These are phyloP conservation scores for Flaveria floridana DNA, from an alignment of 140 eudicot genomes.

Conservation along the genomic window DNA sequence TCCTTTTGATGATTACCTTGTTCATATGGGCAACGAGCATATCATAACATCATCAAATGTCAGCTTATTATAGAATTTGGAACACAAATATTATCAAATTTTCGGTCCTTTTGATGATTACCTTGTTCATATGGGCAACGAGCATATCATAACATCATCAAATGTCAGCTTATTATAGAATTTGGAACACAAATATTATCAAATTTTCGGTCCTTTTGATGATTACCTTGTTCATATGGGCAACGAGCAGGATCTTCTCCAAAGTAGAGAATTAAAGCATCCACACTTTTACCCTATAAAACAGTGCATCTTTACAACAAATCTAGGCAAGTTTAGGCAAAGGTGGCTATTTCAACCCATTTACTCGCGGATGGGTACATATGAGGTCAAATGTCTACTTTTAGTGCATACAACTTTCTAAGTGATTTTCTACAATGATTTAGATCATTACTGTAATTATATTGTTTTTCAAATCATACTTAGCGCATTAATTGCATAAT, in stretches of 20 bases:
- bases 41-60: too few species aligned
- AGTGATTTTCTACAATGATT: background rate
- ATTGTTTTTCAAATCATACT: background rate
- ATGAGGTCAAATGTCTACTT: background rate
- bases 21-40: constrained; percentile 61
- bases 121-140: constrained; percentile 79
- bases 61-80: too few species aligned
- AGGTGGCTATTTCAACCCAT: background rate
- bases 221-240: constrained; percentile 75
- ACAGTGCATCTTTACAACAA: constrained; percentile 12
- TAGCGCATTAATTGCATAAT: background rate
- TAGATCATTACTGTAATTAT: background rate
- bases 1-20: constrained; percentile 48
- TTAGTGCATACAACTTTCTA: background rate
- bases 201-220: background rate
- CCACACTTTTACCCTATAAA: constrained; percentile 65
- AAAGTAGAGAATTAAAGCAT: constrained; percentile 64
- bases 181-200: too few species aligned
- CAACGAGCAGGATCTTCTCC: constrained; percentile 74
- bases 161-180: too few species aligned
- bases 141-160: background rate
- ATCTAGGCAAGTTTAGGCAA: background rate
- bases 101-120: constrained; percentile 22
- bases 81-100: too few species aligned
- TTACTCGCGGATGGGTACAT: background rate